A percentile compares a stretch with the other conserved stretches of the same genome.
These are phyloP conservation scores for Coemansia sp. DNA, from an alignment of 192 early-diverging fungal species.

Conservation along the genomic window DNA sequence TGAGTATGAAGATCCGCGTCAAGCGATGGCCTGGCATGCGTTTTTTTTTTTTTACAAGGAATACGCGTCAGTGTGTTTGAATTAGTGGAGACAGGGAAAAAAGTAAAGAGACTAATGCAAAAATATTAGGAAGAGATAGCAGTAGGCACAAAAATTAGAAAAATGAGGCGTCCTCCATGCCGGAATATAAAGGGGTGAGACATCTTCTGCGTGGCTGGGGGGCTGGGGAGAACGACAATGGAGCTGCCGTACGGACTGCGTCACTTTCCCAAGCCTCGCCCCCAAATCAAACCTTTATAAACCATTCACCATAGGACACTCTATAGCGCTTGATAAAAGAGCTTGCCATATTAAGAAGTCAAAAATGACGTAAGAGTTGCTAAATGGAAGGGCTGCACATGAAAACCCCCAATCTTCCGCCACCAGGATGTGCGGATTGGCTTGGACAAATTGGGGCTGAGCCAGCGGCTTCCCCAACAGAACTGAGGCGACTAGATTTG, in stretches of 20 bases:
- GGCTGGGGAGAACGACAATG: background rate
- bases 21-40: background rate
- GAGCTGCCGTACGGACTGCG: background rate
- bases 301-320: background rate
- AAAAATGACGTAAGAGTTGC: background rate
- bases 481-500: background rate
- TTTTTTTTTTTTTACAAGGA: background rate
- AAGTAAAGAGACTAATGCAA: background rate
- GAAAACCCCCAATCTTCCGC: background rate
- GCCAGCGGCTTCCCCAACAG: background rate
- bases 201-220: background rate
- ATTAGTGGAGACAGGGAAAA: background rate
- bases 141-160: background rate
- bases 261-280: background rate
- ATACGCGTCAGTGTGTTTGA: background rate
- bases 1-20: background rate
- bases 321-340: background rate
- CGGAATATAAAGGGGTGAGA: background rate
- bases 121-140: background rate
- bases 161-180: background rate
- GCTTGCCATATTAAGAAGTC: background rate
- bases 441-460: background rate
- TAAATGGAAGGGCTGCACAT: background rate
- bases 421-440: background rate
- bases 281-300: background rate